Evolutionary conservation across 2,329 filamentous ascomycete species (phyloP).

Genomic region (Cephalotrichum gorgonifer): DNA sequence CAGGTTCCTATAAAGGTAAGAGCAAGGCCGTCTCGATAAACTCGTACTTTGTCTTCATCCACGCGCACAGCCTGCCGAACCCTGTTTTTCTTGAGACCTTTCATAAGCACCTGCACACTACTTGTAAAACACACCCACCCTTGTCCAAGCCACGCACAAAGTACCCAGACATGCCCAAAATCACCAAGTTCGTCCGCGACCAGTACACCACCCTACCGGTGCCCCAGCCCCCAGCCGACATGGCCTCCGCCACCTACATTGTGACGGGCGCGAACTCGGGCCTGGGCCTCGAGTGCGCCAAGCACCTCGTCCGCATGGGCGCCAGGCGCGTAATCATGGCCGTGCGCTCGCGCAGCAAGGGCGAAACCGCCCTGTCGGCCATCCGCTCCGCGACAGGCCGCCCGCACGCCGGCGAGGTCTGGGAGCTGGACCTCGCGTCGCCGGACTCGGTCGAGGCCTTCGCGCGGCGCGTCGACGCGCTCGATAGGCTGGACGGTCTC

Average conservation of each 20-base stretch:
- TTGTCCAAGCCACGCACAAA: neutral
- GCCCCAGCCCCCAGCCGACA: neutral
- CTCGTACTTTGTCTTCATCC: too few species aligned
- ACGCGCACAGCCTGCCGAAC: too few species aligned
- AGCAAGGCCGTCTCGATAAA: too few species aligned
- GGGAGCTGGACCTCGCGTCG: slow-evolving; percentile 31
- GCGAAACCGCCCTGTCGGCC: slow-evolving; percentile 5
- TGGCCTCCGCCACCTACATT: slow-evolving; percentile 11
- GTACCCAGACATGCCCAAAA: neutral
- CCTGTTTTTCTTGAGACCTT: neutral
- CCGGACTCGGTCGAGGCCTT: slow-evolving; percentile 26
- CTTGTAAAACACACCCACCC: too few species aligned
- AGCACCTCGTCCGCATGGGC: slow-evolving; percentile 18
- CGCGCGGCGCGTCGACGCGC: slow-evolving; percentile 13
- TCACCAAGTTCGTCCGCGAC: neutral
- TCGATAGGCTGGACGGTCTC: slow-evolving; percentile 30
- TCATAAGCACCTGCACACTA: too few species aligned
- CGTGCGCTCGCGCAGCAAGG: slow-evolving; percentile 12
- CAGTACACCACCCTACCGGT: neutral
- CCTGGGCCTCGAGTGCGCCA: slow-evolving; percentile 21
- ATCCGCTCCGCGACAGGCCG: slow-evolving; percentile 1
- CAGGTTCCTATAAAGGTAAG: too few species aligned
- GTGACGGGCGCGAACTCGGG: slow-evolving; percentile 24
- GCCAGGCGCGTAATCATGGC: slow-evolving; percentile 21
- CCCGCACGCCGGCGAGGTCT: slow-evolving; percentile 25